A percentile compares a stretch with the other conserved stretches of the same genome.
Evolutionary conservation across 1,284 basidiomycete species (phyloP).

Genomic region (Malassezia yamatoensis): DNA sequence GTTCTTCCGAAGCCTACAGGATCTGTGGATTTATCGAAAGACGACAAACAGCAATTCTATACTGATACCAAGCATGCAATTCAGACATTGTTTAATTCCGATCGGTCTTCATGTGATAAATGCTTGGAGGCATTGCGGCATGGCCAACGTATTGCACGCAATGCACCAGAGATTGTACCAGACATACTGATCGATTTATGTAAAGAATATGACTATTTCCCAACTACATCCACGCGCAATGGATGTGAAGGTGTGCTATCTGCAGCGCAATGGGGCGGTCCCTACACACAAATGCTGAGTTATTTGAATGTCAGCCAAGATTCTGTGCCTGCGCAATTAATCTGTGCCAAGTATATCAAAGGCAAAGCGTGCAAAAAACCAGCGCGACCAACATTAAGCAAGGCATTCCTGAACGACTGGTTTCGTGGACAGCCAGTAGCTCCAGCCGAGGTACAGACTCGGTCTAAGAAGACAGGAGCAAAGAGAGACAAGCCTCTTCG

Average conservation of each 20-base stretch:
- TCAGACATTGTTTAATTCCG: slow-evolving; percentile 38
- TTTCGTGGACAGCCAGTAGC: slow-evolving; percentile 22
- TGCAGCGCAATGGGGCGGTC: slow-evolving; percentile 24
- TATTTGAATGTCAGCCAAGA: slow-evolving; percentile 31
- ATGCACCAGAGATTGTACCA: slow-evolving; percentile 59
- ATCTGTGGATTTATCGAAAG: not conserved
- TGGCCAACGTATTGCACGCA: slow-evolving; percentile 60
- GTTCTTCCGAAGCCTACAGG: slow-evolving; percentile 26
- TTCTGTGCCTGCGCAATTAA: slow-evolving; percentile 33
- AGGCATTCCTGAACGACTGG: slow-evolving; percentile 31
- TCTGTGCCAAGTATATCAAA: slow-evolving; percentile 25
- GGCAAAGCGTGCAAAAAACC: slow-evolving; percentile 25
- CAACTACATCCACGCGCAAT: slow-evolving; percentile 53
- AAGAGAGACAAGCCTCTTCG: slow-evolving; percentile 58
- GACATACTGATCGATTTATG: slow-evolving; percentile 57
- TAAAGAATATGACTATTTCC: slow-evolving; percentile 55
- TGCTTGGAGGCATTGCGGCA: slow-evolving; percentile 59
- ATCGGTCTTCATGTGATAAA: slow-evolving; percentile 54
- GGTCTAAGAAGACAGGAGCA: slow-evolving; percentile 17
- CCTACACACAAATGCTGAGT: slow-evolving; percentile 38
- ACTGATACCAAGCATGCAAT: not conserved
- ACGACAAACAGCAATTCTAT: slow-evolving; percentile 53
- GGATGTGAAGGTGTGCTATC: slow-evolving; percentile 33
- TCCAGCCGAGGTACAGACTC: slow-evolving; percentile 17
- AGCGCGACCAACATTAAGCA: slow-evolving; percentile 21